Percentiles rank a stretch among this genome's conserved stretches.
phyloP scores from a whole-genome alignment of 2,329 filamentous ascomycete species.

The Canariomyces notabilis region DNA sequence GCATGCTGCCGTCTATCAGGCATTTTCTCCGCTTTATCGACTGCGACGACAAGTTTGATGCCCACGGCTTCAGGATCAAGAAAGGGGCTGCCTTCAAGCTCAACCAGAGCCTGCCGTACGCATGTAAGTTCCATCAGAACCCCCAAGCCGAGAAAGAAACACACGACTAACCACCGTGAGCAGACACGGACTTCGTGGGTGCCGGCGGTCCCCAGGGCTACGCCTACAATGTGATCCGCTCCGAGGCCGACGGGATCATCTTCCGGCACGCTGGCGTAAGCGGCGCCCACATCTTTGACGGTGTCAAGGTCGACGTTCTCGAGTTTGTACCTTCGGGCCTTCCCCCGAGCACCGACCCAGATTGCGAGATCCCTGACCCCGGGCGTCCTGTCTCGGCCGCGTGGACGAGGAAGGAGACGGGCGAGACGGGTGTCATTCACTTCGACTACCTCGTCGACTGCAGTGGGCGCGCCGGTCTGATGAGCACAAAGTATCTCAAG shows the following conservation, averaged over 20 bases:
- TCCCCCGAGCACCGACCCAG: too few relatives aligned
- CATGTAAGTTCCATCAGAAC: too few relatives aligned
- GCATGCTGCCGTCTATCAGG: slow-evolving; percentile 35
- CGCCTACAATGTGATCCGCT: slow-evolving; percentile 43
- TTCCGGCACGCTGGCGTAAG: slow-evolving; percentile 37
- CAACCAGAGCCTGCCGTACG: slow-evolving; percentile 25
- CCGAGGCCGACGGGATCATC: slow-evolving; percentile 40
- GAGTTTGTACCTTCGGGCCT: slow-evolving; percentile 26
- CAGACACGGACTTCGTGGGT: slow-evolving; percentile 40
- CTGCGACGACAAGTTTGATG: slow-evolving; percentile 34
- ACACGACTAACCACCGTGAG: too few relatives aligned
- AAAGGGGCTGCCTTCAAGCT: slow-evolving; percentile 37
- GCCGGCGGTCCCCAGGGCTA: slow-evolving; percentile 34
- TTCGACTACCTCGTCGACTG: slow-evolving; percentile 48
- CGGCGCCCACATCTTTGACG: slow-evolving; percentile 40
- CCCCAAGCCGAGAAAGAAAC: too few relatives aligned
- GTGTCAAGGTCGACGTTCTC: slow-evolving; percentile 32
- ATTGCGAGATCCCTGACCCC: too few relatives aligned
- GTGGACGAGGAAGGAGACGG: slow-evolving; percentile 32
- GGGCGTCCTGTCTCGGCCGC: slow-evolving; percentile 34
- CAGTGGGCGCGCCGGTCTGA: slow-evolving; percentile 39
- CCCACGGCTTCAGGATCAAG: slow-evolving; percentile 38
- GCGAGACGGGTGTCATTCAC: slow-evolving; percentile 32
- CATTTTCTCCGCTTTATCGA: slow-evolving; percentile 42
- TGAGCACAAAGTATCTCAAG: slow-evolving; percentile 46